Percentiles rank a stretch among this genome's conserved stretches.
Evolutionary conservation across 495 filamentous ascomycete species (phyloP).

Genomic region (Jackrogersella multiformis): DNA sequence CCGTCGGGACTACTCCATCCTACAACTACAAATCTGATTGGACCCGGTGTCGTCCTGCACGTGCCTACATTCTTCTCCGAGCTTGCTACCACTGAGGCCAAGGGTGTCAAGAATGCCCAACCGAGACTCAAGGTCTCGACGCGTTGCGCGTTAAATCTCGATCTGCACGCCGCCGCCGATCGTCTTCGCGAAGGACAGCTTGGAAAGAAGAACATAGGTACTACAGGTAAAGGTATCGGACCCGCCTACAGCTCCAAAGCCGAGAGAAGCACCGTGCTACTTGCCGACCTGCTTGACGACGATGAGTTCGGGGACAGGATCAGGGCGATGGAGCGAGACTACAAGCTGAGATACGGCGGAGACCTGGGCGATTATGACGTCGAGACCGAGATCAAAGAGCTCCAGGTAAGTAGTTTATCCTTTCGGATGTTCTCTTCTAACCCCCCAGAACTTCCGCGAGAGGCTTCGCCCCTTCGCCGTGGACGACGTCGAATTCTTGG

Average conservation of each 20-base stretch:
- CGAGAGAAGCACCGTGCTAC: slow-evolving; percentile 74
- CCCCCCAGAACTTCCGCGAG: slow-evolving; percentile 69
- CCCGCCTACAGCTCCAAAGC: slow-evolving; percentile 87
- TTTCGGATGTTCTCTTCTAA: slow-evolving; percentile 44
- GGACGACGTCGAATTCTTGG: slow-evolving; percentile 71
- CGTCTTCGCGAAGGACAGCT: slow-evolving; percentile 82
- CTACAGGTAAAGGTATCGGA: slow-evolving; percentile 73
- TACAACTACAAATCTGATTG: slow-evolving; percentile 81
- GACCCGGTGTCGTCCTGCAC: slow-evolving; percentile 85
- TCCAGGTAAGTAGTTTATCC: slow-evolving; percentile 28
- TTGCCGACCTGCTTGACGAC: slow-evolving; percentile 78
- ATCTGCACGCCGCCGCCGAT: slow-evolving; percentile 83
- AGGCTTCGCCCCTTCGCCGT: slow-evolving; percentile 74
- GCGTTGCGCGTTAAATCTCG: slow-evolving; percentile 83
- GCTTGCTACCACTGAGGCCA: slow-evolving; percentile 71
- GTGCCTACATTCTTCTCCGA: slow-evolving; percentile 81
- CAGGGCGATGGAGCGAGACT: slow-evolving; percentile 69
- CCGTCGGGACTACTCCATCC: slow-evolving; percentile 79
- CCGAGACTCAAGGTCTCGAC: slow-evolving; percentile 81
- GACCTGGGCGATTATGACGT: slow-evolving; percentile 77
- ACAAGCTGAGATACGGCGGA: slow-evolving; percentile 74
- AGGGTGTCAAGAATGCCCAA: slow-evolving; percentile 73
- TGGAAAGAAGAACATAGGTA: slow-evolving; percentile 65
- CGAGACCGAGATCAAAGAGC: slow-evolving; percentile 74
- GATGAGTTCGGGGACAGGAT: slow-evolving; percentile 76